Percentiles rank a stretch among this genome's conserved stretches.
Evolutionary conservation across 306 rosid genomes (phyloP).

Genomic region (Trifolium pratense): DNA sequence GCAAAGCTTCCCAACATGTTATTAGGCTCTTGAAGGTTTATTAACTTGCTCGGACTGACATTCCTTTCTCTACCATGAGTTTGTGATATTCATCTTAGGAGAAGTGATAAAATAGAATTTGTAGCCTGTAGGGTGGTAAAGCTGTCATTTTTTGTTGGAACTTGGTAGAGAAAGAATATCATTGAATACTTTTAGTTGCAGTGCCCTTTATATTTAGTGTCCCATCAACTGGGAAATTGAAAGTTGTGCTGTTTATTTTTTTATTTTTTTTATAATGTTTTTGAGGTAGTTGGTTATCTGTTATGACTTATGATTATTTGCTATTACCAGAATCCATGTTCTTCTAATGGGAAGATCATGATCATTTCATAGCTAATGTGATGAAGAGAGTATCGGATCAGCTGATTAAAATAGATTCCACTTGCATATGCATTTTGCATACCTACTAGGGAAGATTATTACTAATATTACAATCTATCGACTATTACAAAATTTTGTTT

Average conservation of each 20-base stretch:
- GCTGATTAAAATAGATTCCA: background rate
- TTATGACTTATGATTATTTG: constrained; percentile 11
- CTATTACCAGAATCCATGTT: constrained; percentile 9
- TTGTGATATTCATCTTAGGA: constrained; percentile 8
- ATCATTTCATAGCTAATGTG: constrained; percentile 22
- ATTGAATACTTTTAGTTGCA: background rate
- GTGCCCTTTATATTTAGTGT: constrained; percentile 4
- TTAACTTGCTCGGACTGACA: constrained; percentile 4
- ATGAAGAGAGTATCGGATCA: constrained; percentile 7
- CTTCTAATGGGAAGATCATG: constrained; percentile 8
- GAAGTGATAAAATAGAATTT: background rate
- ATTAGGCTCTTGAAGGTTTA: constrained; percentile 14
- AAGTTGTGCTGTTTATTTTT: background rate
- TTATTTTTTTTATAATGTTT: background rate
- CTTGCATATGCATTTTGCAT: background rate
- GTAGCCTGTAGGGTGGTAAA: constrained; percentile 13
- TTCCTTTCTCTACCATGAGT: background rate
- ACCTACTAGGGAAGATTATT: background rate
- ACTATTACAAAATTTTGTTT: background rate
- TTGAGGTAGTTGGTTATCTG: constrained; percentile 11
- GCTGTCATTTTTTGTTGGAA: background rate
- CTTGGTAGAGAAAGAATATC: constrained; percentile 1
- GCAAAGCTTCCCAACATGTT: constrained; percentile 11
- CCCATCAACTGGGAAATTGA: background rate
- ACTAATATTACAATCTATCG: no score